Percentiles rank a stretch among this genome's conserved stretches.
Conservation (phyloP, 306 rosid genomes). For the Styphnolobium japonicum region DNA sequence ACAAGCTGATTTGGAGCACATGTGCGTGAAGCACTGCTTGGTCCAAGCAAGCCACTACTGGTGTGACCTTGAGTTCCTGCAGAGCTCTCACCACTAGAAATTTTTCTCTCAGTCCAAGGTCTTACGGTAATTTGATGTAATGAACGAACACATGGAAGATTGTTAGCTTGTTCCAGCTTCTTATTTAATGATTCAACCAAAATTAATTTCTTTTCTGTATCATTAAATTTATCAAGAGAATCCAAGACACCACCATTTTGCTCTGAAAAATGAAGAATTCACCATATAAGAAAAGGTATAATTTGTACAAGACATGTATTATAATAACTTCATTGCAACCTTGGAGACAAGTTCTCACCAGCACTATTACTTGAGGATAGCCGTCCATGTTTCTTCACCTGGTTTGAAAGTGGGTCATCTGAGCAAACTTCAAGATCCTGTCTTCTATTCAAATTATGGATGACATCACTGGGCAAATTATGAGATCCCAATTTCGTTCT, state of each 20-base stretch:
- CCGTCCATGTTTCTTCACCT: constrained; percentile 25
- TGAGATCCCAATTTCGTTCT: constrained; percentile 19
- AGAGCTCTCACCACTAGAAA: background rate
- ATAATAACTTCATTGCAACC: background rate
- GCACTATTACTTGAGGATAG: constrained; percentile 18
- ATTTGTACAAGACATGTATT: background rate
- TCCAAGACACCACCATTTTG: constrained; percentile 18
- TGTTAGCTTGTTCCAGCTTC: constrained; percentile 32
- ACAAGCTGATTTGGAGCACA: too few species aligned
- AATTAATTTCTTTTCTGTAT: constrained; percentile 8
- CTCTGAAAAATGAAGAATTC: constrained; percentile 32
- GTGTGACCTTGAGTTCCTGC: background rate
- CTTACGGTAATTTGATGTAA: constrained; percentile 5
- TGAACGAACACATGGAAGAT: constrained; percentile 9
- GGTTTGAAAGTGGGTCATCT: background rate
- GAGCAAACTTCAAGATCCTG: constrained; percentile 22
- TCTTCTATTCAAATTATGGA: constrained; percentile 11
- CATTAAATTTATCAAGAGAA: constrained; percentile 16
- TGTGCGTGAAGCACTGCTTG: constrained; percentile 18
- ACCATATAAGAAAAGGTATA: background rate
- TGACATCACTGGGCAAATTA: constrained; percentile 6
- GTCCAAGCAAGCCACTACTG: constrained; percentile 22
- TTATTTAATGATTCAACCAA: constrained; percentile 6
- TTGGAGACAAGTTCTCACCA: constrained; percentile 33
- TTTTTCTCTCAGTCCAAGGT: background rate